A percentile compares a stretch with the other conserved stretches of the same genome.
Conservation (phyloP, 768 basidiomycete genomes). For the Tephrocybe rancida region DNA sequence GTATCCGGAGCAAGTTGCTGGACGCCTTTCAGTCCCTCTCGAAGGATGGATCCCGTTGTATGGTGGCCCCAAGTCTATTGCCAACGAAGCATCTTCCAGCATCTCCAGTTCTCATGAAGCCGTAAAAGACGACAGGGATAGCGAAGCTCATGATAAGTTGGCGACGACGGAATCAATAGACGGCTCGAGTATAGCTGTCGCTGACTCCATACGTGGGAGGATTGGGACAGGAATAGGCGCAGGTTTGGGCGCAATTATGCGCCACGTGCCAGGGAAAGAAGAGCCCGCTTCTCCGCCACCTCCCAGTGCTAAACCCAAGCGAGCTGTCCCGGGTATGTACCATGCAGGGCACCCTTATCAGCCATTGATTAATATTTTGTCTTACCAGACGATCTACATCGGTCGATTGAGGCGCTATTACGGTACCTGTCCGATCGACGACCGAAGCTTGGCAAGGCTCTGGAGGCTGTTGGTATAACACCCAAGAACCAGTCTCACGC, state of each 20-base stretch:
- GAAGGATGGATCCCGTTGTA: constrained; percentile 82
- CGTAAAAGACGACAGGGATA: constrained; percentile 21
- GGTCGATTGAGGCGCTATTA: constrained; percentile 86
- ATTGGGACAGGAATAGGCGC: constrained; percentile 42
- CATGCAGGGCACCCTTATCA: constrained; percentile 12
- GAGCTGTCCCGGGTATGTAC: constrained; percentile 30
- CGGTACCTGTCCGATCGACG: constrained; percentile 89
- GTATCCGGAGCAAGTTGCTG: constrained; percentile 82
- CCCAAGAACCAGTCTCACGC: constrained; percentile 68
- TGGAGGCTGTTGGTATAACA: constrained; percentile 68
- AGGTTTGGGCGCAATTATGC: constrained; percentile 55
- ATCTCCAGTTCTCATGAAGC: constrained; percentile 26
- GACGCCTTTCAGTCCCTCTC: constrained; percentile 68
- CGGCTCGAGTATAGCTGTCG: constrained; percentile 29
- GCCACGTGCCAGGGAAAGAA: constrained; percentile 48
- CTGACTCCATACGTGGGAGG: constrained; percentile 49
- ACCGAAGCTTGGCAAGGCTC: constrained; percentile 80
- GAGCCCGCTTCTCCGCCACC: constrained; percentile 66
- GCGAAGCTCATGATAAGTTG: constrained; percentile 22
- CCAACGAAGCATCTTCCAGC: constrained; percentile 27
- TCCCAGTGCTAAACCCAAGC: constrained; percentile 35
- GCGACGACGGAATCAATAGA: constrained; percentile 36
- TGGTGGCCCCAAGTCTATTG: constrained; percentile 61
- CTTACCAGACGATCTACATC: constrained; percentile 55
- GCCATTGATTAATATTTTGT: neutral